These are phyloP conservation scores for Euphrasia arctica DNA, from an alignment of 305 asterid species.

Conservation along the genomic window DNA sequence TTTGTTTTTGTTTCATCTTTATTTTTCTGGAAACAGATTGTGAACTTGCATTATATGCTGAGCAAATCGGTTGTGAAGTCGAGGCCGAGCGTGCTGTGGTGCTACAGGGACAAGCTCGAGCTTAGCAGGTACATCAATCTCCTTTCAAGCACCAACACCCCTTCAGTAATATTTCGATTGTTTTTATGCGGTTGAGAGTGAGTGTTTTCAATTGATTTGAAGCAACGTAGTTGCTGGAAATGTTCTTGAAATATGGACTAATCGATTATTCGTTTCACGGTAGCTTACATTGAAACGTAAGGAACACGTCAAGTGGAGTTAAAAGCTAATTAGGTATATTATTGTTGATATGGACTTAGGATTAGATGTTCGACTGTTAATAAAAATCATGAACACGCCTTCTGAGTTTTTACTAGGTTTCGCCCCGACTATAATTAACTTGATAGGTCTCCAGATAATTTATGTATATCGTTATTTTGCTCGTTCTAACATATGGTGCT, in stretches of 20 bases:
- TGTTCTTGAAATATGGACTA: not conserved
- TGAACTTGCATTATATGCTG: slow-evolving; percentile 66
- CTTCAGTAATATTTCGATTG: too few relatives aligned
- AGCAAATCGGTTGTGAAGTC: slow-evolving; percentile 62
- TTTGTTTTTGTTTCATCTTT: not conserved
- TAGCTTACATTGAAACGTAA: not conserved
- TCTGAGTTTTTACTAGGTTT: too few relatives aligned
- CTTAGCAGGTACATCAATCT: slow-evolving; percentile 68
- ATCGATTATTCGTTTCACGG: not conserved
- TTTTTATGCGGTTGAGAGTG: too few relatives aligned
- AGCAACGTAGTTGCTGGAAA: not conserved
- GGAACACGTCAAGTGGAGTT: not conserved
- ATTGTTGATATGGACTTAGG: slow-evolving; percentile 3
- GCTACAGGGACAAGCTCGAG: slow-evolving; percentile 89
- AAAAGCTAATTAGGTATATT: not conserved
- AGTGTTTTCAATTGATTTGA: not conserved
- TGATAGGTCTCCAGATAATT: not conserved
- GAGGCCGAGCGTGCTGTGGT: slow-evolving; percentile 78
- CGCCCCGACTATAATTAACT: too few relatives aligned
- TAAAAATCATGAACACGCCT: not conserved
- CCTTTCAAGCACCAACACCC: not conserved
- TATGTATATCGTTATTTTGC: not conserved
- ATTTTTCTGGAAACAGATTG: slow-evolving; percentile 45
- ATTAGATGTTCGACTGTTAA: slow-evolving; percentile 15
- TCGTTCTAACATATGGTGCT: not conserved